Percentiles rank a stretch among this genome's conserved stretches.
Evolutionary conservation across 306 rosid species (phyloP).

Genomic region (Fagus crenata): DNA sequence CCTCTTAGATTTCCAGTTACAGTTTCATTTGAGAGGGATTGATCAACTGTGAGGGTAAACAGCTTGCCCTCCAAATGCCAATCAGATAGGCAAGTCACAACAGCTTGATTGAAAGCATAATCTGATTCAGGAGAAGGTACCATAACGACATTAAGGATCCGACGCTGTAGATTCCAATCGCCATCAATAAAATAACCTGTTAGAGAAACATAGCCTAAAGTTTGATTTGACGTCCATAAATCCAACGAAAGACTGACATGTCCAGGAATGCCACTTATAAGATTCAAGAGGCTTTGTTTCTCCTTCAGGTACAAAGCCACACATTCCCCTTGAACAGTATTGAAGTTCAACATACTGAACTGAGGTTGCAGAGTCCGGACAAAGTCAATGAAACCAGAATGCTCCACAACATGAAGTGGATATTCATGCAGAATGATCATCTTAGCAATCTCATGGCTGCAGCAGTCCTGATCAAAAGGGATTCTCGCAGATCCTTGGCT

Average conservation of each 20-base stretch:
- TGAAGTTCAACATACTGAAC: constrained; percentile 47
- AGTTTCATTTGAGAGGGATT: constrained; percentile 58
- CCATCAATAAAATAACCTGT: constrained; percentile 84
- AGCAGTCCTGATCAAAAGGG: constrained; percentile 62
- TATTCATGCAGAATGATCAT: constrained; percentile 86
- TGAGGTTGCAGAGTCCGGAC: constrained; percentile 69
- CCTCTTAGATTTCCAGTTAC: constrained; percentile 57
- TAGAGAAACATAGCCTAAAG: constrained; percentile 60
- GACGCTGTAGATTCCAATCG: constrained; percentile 71
- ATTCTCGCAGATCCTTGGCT: constrained; percentile 36
- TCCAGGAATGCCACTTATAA: constrained; percentile 65
- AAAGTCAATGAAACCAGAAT: constrained; percentile 67
- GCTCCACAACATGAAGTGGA: constrained; percentile 85
- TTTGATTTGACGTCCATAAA: constrained; percentile 68
- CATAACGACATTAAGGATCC: constrained; percentile 65
- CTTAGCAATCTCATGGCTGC: constrained; percentile 66
- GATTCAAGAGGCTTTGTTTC: constrained; percentile 64
- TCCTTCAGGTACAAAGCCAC: constrained; percentile 54
- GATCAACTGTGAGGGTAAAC: constrained; percentile 63
- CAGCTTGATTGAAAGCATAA: constrained; percentile 54
- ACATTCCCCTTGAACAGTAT: constrained; percentile 56
- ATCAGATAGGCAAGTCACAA: constrained; percentile 64
- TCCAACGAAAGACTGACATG: constrained; percentile 77
- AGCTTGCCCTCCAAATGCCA: constrained; percentile 79
- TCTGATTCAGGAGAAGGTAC: constrained; percentile 63